These are phyloP conservation scores for Rhexocercosporidium sp. DNA, from an alignment of 2,329 filamentous ascomycete species.

Conservation along the genomic window DNA sequence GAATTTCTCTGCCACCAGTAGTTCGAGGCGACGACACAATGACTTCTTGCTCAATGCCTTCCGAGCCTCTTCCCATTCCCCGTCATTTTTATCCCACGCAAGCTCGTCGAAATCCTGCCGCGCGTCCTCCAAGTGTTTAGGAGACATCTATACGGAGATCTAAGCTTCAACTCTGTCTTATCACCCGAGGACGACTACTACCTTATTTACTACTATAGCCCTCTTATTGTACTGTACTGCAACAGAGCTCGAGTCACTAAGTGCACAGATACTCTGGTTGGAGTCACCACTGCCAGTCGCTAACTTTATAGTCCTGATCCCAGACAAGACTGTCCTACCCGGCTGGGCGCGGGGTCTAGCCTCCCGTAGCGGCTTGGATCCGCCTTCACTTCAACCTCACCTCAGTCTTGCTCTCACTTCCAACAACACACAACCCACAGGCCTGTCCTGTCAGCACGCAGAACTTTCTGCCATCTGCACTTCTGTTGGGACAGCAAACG, in stretches of 20 bases:
- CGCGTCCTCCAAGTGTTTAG: not conserved
- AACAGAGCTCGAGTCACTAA: not conserved
- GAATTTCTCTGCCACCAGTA: slow-evolving; percentile 22
- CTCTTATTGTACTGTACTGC: no score
- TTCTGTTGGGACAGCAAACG: not conserved
- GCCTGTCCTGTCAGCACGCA: slow-evolving; percentile 4
- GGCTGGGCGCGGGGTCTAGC: slow-evolving; percentile 3
- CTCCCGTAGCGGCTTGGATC: not conserved
- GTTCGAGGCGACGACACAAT: slow-evolving; percentile 17
- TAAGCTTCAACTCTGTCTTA: not conserved
- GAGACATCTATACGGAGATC: not conserved
- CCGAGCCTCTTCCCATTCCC: not conserved
- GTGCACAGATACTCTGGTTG: no score
- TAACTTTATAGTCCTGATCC: not conserved
- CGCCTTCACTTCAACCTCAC: not conserved
- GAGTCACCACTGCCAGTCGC: no score
- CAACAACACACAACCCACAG: not conserved
- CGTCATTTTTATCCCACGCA: slow-evolving; percentile 6
- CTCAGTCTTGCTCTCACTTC: not conserved
- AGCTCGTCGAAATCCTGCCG: slow-evolving; percentile 28
- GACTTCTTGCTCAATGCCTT: slow-evolving; percentile 14
- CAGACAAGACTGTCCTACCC: not conserved
- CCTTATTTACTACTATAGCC: no score
- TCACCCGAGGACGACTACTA: no score
- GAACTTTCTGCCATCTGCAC: not conserved